phyloP scores from a whole-genome alignment of 345 rosid genomes.

The Hypericum perforatum region DNA sequence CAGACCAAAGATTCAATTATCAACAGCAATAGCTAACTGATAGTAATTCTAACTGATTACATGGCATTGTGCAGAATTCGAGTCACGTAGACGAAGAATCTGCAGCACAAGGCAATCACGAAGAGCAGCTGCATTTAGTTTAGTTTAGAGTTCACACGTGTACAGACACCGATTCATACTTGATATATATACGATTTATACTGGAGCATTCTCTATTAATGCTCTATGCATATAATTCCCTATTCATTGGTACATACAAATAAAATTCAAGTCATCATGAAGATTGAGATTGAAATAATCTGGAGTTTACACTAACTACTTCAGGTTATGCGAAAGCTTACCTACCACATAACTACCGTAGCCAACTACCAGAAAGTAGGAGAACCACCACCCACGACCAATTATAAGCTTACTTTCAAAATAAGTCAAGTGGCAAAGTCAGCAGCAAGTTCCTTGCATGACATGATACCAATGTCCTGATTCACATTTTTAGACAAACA shows the following conservation, averaged over 20 bases:
- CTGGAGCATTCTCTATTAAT: no score
- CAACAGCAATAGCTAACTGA: neutral
- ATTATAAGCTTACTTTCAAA: conserved; percentile 2
- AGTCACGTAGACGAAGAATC: neutral
- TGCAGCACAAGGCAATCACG: neutral
- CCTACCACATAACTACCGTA: no score
- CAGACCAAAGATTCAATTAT: neutral
- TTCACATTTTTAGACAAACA: conserved; percentile 1
- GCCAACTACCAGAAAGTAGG: neutral
- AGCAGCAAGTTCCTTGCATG: neutral
- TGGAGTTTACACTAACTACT: no score
- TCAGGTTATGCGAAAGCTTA: no score
- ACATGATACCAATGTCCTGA: neutral
- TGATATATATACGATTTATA: no score
- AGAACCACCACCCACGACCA: neutral
- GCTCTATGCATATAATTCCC: no score
- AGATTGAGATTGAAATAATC: no score
- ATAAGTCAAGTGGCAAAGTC: conserved; percentile 5
- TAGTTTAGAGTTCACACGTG: neutral
- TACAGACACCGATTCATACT: no score
- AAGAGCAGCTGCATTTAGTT: conserved; percentile 5
- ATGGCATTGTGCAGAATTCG: neutral
- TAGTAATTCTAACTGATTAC: neutral
- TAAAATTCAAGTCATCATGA: no score
- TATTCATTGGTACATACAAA: no score